Evolutionary conservation across 2,329 filamentous ascomycete genomes (phyloP).

Genomic region (Myotisia sp.): DNA sequence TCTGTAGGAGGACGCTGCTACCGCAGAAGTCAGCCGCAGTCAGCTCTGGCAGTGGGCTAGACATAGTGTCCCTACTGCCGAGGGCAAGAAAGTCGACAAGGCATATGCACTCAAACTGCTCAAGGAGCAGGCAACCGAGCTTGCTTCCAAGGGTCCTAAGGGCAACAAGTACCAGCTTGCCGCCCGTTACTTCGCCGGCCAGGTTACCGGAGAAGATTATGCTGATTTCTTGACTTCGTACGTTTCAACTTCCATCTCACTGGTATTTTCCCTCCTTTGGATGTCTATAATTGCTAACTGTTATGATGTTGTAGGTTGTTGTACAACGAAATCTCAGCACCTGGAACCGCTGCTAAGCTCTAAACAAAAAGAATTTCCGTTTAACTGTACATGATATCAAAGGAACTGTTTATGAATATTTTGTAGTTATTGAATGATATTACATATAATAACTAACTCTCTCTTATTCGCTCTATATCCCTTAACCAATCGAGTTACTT

Average conservation of each 20-base stretch:
- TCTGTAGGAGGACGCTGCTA: slow-evolving; percentile 70
- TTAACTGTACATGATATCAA: background rate
- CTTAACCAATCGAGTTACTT: no score
- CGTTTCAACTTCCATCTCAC: slow-evolving; percentile 34
- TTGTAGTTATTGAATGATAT: no score
- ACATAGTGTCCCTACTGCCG: slow-evolving; percentile 58
- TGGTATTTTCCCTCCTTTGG: slow-evolving; percentile 1
- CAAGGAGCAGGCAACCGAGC: slow-evolving; percentile 66
- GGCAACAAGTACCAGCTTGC: slow-evolving; percentile 88
- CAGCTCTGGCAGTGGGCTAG: slow-evolving; percentile 95
- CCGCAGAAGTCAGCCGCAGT: slow-evolving; percentile 83
- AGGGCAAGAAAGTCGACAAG: slow-evolving; percentile 90
- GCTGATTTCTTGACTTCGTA: slow-evolving; percentile 85
- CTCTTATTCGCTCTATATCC: no score
- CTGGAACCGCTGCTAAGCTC: slow-evolving; percentile 50
- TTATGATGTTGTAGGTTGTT: slow-evolving; percentile 43
- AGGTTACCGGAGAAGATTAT: slow-evolving; percentile 95
- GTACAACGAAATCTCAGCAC: slow-evolving; percentile 74
- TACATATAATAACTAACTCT: no score
- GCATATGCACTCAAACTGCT: slow-evolving; percentile 74
- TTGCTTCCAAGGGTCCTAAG: slow-evolving; percentile 60
- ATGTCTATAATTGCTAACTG: slow-evolving; percentile 8
- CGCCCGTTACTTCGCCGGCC: slow-evolving; percentile 78
- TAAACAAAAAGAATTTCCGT: no score
- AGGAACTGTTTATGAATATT: no score